Evolutionary conservation across 2,329 filamentous ascomycete species (phyloP), one percentile per base, ranked within the genome.

Genomic region (Xylariaceae sp.): DNA sequence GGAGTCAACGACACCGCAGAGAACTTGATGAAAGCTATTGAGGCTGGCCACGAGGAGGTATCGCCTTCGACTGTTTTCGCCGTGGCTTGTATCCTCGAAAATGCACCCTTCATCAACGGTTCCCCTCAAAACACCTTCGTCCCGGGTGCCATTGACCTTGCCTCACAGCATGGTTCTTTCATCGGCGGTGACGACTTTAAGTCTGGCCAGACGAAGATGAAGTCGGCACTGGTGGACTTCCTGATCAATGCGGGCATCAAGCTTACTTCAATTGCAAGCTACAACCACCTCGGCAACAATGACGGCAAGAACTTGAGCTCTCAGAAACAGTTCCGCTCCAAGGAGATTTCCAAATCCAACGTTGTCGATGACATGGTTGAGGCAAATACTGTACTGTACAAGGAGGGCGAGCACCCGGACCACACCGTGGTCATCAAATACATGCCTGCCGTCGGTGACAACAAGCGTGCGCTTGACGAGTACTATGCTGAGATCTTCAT

Each of bases 351-450:
- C 79, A 99, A 99, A 84, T 96, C 92, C 70, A 99, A 97, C 74
- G 95, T 99, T 11, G 95, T 99, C 53, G 95, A 99, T 74, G 95
- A 99, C 81, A 99, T 99, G 95, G 95, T 99, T 59, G 93, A 92
- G 71, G 94, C 95, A 71, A 99, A 99, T 81, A 82, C 79, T 47
- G 87, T 98, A 46, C 84, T 99, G 54, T 99, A 99, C 83, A 87
- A 89, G 77, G 82, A 91, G 70, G 92, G 88, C 67, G 95, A 99
- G 80, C 93, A 98, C 76, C 95, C 95, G 2, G 93, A 99, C 75
- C 95, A 99, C 82, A 96, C 91, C 58, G 95, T 99, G 58, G 95
- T 99, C 68, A 99, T 99, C 87, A 99, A 99, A 86, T 99, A 99
- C 83, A 96, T 99, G 93, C 95, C 95, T 31, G 92, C 93, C 63